phyloP scores from a whole-genome alignment of 331 rosid genomes.

The Quercus tomentella region DNA sequence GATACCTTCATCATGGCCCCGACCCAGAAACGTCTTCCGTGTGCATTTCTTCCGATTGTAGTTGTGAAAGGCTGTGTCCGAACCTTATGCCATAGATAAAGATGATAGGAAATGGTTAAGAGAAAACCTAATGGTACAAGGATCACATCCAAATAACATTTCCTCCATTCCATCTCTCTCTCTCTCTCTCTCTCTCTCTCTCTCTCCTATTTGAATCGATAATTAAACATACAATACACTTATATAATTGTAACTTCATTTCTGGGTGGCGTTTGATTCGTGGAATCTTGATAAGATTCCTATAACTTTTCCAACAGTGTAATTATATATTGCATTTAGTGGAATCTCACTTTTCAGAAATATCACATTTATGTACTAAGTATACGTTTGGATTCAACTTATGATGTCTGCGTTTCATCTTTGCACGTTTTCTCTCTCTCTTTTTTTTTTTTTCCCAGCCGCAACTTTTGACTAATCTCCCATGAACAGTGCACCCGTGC shows the following conservation, averaged over 20 bases:
- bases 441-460: too few relatives aligned
- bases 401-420: too few relatives aligned
- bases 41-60: neutral
- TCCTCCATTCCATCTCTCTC: neutral
- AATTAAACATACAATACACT: neutral
- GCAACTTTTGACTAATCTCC: too few relatives aligned
- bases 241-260: neutral
- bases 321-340: too few relatives aligned
- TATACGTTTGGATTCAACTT: too few relatives aligned
- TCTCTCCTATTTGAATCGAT: neutral
- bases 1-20: neutral
- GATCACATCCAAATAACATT: neutral
- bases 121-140: neutral
- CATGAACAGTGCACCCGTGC: too few relatives aligned
- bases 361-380: too few relatives aligned
- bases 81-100: neutral
- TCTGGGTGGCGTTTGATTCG: too few relatives aligned
- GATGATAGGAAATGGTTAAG: neutral
- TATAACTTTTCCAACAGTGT: too few relatives aligned
- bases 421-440: too few relatives aligned
- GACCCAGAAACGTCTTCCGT: neutral
- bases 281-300: too few relatives aligned
- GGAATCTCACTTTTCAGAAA: too few relatives aligned
- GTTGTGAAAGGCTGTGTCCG: neutral
- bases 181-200: neutral